These are phyloP conservation scores for Schizosaccharomyces osmophilus DNA, from an alignment of 805 yeast genomes.

Conservation along the genomic window DNA sequence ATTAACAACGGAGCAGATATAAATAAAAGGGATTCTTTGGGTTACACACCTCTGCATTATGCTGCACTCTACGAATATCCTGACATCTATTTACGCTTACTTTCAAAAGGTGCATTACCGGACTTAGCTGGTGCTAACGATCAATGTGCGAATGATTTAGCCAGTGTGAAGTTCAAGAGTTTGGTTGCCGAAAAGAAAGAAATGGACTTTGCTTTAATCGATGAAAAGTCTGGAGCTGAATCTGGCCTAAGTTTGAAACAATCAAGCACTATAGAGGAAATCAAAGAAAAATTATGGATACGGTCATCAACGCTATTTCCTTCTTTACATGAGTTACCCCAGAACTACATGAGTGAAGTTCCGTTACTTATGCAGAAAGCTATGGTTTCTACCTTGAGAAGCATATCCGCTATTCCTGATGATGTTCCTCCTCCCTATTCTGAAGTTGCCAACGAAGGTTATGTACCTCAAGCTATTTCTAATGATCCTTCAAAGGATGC, in stretches of 20 bases:
- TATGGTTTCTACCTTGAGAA: not conserved
- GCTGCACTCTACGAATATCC: constrained; percentile 58
- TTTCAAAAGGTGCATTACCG: constrained; percentile 36
- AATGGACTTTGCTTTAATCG: not conserved
- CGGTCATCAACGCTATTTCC: not conserved
- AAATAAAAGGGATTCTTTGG: constrained; percentile 53
- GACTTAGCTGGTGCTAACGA: not conserved
- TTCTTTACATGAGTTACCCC: not conserved
- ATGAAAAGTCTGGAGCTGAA: not conserved
- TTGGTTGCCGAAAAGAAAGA: not conserved
- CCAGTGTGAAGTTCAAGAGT: not conserved
- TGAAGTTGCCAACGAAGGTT: not conserved
- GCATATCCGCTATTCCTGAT: not conserved
- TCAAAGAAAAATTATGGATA: not conserved
- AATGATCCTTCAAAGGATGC: not conserved
- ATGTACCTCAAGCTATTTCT: not conserved
- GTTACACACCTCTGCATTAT: constrained; percentile 68
- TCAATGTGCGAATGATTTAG: not conserved
- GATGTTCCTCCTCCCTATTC: not conserved
- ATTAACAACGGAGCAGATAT: constrained; percentile 31
- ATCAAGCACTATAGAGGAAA: not conserved
- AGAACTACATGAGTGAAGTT: not conserved
- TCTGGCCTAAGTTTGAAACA: not conserved
- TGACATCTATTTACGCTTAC: constrained; percentile 33
- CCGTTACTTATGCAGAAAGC: not conserved